A percentile compares a stretch with the other conserved stretches of the same genome.
phyloP scores from a whole-genome alignment of 1,284 basidiomycete genomes.

The Waitea zeae region DNA sequence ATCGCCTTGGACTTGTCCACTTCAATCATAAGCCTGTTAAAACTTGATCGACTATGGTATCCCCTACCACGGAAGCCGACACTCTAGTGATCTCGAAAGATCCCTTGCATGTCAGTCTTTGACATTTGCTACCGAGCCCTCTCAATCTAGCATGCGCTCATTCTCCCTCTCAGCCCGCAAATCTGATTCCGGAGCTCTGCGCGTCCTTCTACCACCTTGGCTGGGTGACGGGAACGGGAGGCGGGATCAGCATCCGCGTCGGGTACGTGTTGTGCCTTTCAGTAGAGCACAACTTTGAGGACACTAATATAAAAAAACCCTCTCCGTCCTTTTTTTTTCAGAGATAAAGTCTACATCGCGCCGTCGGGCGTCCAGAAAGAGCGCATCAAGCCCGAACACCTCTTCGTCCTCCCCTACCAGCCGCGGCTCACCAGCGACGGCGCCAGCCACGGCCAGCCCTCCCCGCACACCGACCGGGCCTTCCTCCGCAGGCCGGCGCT shows the following conservation, averaged over 20 bases:
- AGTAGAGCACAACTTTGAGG: too few species aligned
- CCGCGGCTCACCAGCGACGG: too few species aligned
- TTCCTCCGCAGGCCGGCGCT: constrained; percentile 57
- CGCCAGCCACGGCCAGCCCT: too few species aligned
- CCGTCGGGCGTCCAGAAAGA: constrained; percentile 84
- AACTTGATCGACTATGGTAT: too few species aligned
- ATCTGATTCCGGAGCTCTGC: constrained; percentile 34
- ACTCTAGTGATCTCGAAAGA: too few species aligned
- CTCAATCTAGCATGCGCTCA: too few species aligned
- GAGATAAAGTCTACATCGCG: constrained; percentile 70
- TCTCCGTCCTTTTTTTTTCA: too few species aligned
- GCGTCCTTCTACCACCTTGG: constrained; percentile 22
- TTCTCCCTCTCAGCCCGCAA: constrained; percentile 22
- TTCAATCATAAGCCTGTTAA: too few species aligned
- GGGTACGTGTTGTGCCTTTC: constrained; percentile 27
- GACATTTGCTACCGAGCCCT: too few species aligned
- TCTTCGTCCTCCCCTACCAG: constrained; percentile 74
- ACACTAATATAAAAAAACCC: constrained; percentile 1
- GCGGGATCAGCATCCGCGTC: constrained; percentile 50
- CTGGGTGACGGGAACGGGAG: constrained; percentile 40
- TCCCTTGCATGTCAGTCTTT: too few species aligned
- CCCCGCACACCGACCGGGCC: constrained; percentile 46
- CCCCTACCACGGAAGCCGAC: too few species aligned
- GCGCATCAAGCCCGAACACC: constrained; percentile 60
- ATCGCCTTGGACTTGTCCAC: too few species aligned